Conservation (phyloP, 2,329 filamentous ascomycete species). For the Metarhizium brunneum region DNA sequence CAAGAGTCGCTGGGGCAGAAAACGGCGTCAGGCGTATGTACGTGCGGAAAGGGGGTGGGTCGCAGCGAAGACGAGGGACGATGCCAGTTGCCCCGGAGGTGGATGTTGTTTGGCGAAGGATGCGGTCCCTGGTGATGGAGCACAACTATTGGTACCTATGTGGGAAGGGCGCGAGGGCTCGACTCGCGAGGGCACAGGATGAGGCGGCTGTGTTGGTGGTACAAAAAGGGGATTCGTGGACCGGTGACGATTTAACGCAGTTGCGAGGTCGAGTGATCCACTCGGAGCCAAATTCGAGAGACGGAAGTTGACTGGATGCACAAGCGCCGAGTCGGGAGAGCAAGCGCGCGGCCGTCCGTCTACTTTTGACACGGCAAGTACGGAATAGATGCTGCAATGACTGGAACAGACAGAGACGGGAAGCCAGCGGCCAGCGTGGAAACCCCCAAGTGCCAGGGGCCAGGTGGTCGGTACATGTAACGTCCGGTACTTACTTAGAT, state of each 20-base stretch:
- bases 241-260: not conserved
- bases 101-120: not conserved
- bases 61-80: constrained; percentile 1
- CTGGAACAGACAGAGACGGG: too few relatives aligned
- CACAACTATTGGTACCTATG: too few relatives aligned
- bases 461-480: too few relatives aligned
- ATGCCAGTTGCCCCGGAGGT: not conserved
- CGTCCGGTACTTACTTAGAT: too few relatives aligned
- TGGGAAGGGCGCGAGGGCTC: too few relatives aligned
- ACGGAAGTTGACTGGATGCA: not conserved
- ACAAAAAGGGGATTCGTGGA: not conserved
- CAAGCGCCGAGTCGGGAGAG: not conserved
- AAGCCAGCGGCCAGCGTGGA: too few relatives aligned
- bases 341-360: not conserved
- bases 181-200: too few relatives aligned
- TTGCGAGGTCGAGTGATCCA: not conserved
- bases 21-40: not conserved
- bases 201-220: too few relatives aligned
- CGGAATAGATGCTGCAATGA: too few relatives aligned
- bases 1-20: not conserved
- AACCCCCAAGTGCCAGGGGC: too few relatives aligned
- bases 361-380: too few relatives aligned
- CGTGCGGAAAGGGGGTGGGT: constrained; percentile 1
- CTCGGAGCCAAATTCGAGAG: too few relatives aligned
- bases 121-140: not conserved